These are phyloP conservation scores for Rutstroemia sp. DNA, from an alignment of 2,329 filamentous ascomycete species.

Conservation along the genomic window DNA sequence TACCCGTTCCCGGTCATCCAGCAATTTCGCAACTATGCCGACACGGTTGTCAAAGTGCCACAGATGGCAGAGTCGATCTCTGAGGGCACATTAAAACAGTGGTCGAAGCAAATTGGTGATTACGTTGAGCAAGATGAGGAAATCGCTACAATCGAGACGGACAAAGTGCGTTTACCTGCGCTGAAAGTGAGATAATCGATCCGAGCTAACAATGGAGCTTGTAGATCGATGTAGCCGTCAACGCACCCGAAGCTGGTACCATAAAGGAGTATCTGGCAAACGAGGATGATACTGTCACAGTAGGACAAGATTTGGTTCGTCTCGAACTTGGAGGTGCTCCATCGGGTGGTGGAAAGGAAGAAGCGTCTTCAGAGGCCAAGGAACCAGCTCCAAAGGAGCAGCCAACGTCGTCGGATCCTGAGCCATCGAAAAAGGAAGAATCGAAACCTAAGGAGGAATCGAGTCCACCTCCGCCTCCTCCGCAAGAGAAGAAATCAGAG, in stretches of 20 bases:
- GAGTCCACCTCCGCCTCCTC: conserved; percentile 33
- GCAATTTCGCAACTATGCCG: conserved; percentile 61
- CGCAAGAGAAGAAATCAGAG: conserved; percentile 35
- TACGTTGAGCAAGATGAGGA: conserved; percentile 94
- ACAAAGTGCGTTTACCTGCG: conserved; percentile 62
- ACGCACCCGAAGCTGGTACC: conserved; percentile 81
- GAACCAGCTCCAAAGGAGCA: conserved; percentile 49
- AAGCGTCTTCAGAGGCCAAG: conserved; percentile 47
- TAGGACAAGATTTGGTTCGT: conserved; percentile 85
- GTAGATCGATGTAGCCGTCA: conserved; percentile 93
- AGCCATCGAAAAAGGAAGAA: conserved; percentile 32
- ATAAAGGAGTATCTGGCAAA: conserved; percentile 88
- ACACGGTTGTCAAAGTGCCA: conserved; percentile 85
- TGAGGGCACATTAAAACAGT: conserved; percentile 94
- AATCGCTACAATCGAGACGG: conserved; percentile 96
- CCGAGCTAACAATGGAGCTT: neutral
- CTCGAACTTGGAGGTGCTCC: conserved; percentile 69
- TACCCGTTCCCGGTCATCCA: conserved; percentile 40
- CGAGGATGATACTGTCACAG: conserved; percentile 91
- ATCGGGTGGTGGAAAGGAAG: conserved; percentile 44
- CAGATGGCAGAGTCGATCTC: conserved; percentile 99
- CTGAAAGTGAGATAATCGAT: neutral
- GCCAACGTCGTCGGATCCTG: conserved; percentile 42
- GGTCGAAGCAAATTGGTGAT: conserved; percentile 86
- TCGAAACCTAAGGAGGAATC: conserved; percentile 34